Percentiles rank a stretch among this genome's conserved stretches.
phyloP scores from a whole-genome alignment of 2,329 filamentous ascomycete genomes.

The Fusarium buxicola region DNA sequence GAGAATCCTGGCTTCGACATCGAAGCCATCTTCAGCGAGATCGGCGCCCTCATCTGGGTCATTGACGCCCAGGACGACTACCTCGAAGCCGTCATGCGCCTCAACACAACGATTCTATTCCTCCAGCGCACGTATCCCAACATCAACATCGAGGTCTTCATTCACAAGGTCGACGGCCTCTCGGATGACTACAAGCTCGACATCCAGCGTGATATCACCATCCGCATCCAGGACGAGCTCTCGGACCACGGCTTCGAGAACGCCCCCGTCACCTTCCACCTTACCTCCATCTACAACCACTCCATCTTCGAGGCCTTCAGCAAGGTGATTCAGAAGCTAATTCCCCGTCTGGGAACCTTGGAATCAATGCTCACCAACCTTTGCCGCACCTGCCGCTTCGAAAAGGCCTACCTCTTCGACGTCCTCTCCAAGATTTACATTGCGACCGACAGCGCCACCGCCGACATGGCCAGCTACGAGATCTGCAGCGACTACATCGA shows the following conservation, averaged over 20 bases:
- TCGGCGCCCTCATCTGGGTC: conserved; percentile 96
- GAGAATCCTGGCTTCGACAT: conserved; percentile 90
- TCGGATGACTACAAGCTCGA: conserved; percentile 97
- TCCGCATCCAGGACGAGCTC: conserved; percentile 95
- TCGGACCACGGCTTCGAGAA: conserved; percentile 94
- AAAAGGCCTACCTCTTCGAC: conserved; percentile 98
- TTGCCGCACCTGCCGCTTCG: conserved; percentile 92
- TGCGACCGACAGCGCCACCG: conserved; percentile 91
- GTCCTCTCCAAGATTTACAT: conserved; percentile 99
- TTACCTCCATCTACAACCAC: conserved; percentile 98
- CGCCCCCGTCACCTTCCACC: conserved; percentile 91
- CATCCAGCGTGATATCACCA: conserved; percentile 95
- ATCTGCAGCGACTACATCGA: conserved; percentile 99
- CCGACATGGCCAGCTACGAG: conserved; percentile 96
- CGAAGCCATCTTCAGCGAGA: conserved; percentile 92
- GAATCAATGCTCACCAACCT: conserved; percentile 95
- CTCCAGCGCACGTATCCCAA: conserved; percentile 89
- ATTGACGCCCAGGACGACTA: conserved; percentile 99
- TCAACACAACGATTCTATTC: conserved; percentile 90
- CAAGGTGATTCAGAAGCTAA: conserved; percentile 98
- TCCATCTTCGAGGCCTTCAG: conserved; percentile 98
- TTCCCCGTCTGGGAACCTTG: conserved; percentile 90
- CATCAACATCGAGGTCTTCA: conserved; percentile 98
- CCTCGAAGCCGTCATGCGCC: conserved; percentile 85
- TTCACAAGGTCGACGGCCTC: conserved; percentile 98